Evolutionary conservation across 2,329 filamentous ascomycete genomes (phyloP).

Genomic region (Calonectria pteridis): DNA sequence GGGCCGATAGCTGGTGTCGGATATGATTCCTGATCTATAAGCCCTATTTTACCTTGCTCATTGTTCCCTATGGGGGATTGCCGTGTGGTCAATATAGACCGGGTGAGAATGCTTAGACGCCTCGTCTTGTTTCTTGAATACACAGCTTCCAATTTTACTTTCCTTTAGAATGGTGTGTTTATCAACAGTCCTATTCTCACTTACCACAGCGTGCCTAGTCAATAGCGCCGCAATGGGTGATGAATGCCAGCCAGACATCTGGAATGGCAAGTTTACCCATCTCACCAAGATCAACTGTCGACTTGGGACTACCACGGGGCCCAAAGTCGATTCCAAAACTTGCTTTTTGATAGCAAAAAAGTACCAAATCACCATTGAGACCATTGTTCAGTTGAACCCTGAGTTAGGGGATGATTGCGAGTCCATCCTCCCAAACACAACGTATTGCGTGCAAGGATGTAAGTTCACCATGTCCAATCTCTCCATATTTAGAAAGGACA

Average conservation of each 20-base stretch:
- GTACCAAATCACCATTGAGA: neutral
- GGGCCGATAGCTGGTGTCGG: neutral
- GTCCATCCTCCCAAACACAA: neutral
- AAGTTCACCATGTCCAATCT: neutral
- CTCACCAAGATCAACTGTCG: neutral
- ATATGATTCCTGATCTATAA: neutral
- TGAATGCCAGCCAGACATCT: neutral
- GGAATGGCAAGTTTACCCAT: neutral
- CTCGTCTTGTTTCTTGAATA: neutral
- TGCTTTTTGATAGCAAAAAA: neutral
- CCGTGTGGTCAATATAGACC: too few species aligned
- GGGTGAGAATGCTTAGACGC: too few species aligned
- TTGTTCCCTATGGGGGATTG: too few species aligned
- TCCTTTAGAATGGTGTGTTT: neutral
- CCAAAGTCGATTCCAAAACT: neutral
- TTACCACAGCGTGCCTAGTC: neutral
- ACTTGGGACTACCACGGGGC: neutral
- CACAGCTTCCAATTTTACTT: too few species aligned
- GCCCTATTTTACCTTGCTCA: neutral
- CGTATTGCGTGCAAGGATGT: neutral
- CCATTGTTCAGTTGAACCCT: neutral
- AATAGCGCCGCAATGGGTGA: neutral
- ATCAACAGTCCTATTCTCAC: neutral
- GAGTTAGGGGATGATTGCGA: neutral
- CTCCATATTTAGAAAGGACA: neutral